Base-by-base conservation (phyloP, 2,329 filamentous ascomycete genomes). In the Fonsecaea multimorphosa region DNA sequence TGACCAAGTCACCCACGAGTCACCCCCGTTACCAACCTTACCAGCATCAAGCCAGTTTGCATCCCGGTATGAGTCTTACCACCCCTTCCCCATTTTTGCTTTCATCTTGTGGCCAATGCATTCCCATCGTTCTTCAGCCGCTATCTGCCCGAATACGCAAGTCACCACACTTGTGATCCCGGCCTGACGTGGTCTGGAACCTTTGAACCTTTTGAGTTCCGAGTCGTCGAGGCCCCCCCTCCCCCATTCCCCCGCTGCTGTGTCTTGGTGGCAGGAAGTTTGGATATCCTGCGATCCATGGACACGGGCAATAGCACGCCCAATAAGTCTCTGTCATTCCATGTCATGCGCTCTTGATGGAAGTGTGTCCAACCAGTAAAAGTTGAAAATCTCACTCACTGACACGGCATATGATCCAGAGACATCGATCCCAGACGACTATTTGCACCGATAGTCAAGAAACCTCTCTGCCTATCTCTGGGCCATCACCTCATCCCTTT, bases 21-120 rank as follows among this genome's bases (percentile, higher is more conserved):
- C n/a, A n/a, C n/a, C n/a, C n/a, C n/a, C n/a, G n/a, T n/a, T n/a
- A n/a, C n/a, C 40, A 19, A 5, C 29, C 29, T 31, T n/a, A n/a
- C 44, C 44, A 49, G 11, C 44, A 49, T 24, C 44, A 14, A 49
- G 19, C 44, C 19, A 24, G 24, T 49, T 49, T 49, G 19, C 19
- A 6, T 24, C 19, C 44, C 44, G 44, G 44, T 49, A 49, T 24
- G 44, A 49, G 44, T 49, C 44, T 49, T 49, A 49, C 44, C 44
- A 49, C 44, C 44, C 44, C 19, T 49, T 16, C 44, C 19, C 44
- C 44, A 22, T 24, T 49, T 22, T 49, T 49, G 44, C 44, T 49
- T 49, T 49, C 44, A 12, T 49, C 44, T 22, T 14, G n/a, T 24
- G 44, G 44, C 44, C 44, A 49, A 49, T 49, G 44, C 22, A 49